A percentile compares a stretch with the other conserved stretches of the same genome.
Conservation (phyloP, 129 eudicot genomes). For the Flaveria sonorensis region DNA sequence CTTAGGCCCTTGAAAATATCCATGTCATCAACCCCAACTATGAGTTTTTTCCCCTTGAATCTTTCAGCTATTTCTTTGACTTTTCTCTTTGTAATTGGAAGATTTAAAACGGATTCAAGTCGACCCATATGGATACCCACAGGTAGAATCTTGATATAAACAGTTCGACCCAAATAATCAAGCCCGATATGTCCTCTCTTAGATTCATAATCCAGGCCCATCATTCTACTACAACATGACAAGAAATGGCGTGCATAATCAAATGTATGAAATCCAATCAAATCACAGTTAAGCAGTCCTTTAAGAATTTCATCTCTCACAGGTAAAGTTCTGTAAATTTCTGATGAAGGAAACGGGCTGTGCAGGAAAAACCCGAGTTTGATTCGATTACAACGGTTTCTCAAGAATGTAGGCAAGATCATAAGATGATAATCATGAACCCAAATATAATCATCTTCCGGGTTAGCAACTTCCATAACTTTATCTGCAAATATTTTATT, state of each 20-base stretch:
- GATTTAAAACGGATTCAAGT: conserved; percentile 60
- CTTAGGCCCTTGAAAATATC: conserved; percentile 88
- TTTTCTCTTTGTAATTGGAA: conserved; percentile 57
- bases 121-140: conserved; percentile 85
- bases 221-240: conserved; percentile 86
- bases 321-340: conserved; percentile 77
- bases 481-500: conserved; percentile 83
- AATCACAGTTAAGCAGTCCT: conserved; percentile 75
- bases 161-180: conserved; percentile 86
- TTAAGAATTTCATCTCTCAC: conserved; percentile 76
- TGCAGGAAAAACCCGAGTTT: conserved; percentile 85
- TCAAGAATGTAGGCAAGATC: conserved; percentile 79
- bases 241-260: conserved; percentile 88
- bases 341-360: conserved; percentile 90
- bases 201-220: conserved; percentile 80
- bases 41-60: conserved; percentile 62
- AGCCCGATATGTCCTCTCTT: conserved; percentile 86
- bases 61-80: conserved; percentile 62
- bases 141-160: conserved; percentile 75
- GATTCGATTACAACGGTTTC: conserved; percentile 64
- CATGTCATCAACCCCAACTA: conserved; percentile 92
- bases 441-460: conserved; percentile 84
- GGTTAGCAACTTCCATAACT: conserved; percentile 80
- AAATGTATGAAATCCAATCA: conserved; percentile 85
- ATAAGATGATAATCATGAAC: conserved; percentile 89